Evolutionary conservation across 768 basidiomycete genomes (phyloP).

Genomic region (Amanita pallidorosea): DNA sequence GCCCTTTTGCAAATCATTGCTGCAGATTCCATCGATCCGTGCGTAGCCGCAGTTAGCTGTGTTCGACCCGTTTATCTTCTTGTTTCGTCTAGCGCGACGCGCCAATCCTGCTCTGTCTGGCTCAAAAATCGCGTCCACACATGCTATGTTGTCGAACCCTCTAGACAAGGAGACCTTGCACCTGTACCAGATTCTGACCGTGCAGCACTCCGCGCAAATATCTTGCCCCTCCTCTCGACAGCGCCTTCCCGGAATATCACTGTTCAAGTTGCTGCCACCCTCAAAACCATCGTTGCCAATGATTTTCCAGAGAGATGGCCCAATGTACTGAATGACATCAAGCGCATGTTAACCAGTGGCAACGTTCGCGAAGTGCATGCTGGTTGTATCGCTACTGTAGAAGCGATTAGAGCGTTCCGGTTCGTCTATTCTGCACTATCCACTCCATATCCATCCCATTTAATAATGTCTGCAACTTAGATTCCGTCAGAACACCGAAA

Average conservation of each 20-base stretch:
- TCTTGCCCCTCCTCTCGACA: slow-evolving; percentile 60
- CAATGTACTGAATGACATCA: slow-evolving; percentile 54
- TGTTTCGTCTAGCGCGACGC: slow-evolving; percentile 39
- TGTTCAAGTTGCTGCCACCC: slow-evolving; percentile 61
- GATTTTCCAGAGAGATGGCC: slow-evolving; percentile 81
- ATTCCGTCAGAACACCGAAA: slow-evolving; percentile 56
- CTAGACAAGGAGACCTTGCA: slow-evolving; percentile 45
- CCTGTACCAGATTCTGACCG: slow-evolving; percentile 62
- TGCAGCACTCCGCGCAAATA: slow-evolving; percentile 53
- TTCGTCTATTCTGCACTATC: slow-evolving; percentile 18
- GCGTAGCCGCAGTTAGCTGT: slow-evolving; percentile 28
- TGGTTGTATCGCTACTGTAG: slow-evolving; percentile 68
- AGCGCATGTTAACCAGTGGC: slow-evolving; percentile 47
- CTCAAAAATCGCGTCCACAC: slow-evolving; percentile 81
- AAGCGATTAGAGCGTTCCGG: slow-evolving; percentile 72
- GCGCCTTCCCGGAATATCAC: slow-evolving; percentile 60
- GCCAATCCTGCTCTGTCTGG: slow-evolving; percentile 81
- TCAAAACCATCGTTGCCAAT: slow-evolving; percentile 63
- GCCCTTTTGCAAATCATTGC: slow-evolving; percentile 81
- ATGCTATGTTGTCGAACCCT: slow-evolving; percentile 44
- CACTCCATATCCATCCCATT: background rate
- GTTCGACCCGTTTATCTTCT: background rate
- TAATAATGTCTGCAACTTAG: slow-evolving; percentile 20
- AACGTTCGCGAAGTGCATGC: slow-evolving; percentile 70
- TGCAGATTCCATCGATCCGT: slow-evolving; percentile 68